Evolutionary conservation across 2,329 filamentous ascomycete genomes (phyloP).

Genomic region (Colletotrichum orbiculare): DNA sequence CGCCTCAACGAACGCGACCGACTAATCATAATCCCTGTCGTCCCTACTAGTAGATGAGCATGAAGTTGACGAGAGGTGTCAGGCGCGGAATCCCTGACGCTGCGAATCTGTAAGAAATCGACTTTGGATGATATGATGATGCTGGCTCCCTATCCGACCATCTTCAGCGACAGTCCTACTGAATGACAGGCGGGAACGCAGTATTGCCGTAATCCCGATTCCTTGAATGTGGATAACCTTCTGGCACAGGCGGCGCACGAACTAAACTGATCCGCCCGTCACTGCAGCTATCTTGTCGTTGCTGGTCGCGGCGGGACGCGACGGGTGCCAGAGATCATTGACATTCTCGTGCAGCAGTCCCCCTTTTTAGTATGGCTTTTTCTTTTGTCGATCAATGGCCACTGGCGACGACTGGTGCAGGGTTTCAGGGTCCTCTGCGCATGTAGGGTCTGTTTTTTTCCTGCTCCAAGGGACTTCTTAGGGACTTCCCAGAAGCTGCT

Average conservation of each 20-base stretch:
- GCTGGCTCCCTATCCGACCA: slow-evolving; percentile 30
- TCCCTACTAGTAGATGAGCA: slow-evolving; percentile 4
- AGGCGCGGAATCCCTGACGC: slow-evolving; percentile 29
- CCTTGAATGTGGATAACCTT: not conserved
- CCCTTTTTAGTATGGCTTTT: not conserved
- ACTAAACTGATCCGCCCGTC: not conserved
- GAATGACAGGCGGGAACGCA: not conserved
- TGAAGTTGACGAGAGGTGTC: slow-evolving; percentile 26
- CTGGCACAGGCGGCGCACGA: not conserved
- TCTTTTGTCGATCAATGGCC: slow-evolving; percentile 22
- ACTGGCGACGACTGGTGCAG: slow-evolving; percentile 4
- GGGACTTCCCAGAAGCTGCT: slow-evolving; percentile 10
- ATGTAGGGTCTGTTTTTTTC: slow-evolving; percentile 11
- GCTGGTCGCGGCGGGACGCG: not conserved
- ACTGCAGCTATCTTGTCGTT: slow-evolving; percentile 8
- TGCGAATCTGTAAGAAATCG: slow-evolving; percentile 34
- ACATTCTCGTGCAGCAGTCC: slow-evolving; percentile 1
- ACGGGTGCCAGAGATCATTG: slow-evolving; percentile 6
- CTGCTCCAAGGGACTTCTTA: slow-evolving; percentile 2
- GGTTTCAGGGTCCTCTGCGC: slow-evolving; percentile 23
- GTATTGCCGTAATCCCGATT: slow-evolving; percentile 11
- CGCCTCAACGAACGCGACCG: slow-evolving; percentile 16
- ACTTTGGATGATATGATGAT: slow-evolving; percentile 34
- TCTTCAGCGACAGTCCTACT: not conserved
- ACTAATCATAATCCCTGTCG: slow-evolving; percentile 23